Evolutionary conservation across 306 rosid species (phyloP).

Genomic region (Quercus engelmannii): DNA sequence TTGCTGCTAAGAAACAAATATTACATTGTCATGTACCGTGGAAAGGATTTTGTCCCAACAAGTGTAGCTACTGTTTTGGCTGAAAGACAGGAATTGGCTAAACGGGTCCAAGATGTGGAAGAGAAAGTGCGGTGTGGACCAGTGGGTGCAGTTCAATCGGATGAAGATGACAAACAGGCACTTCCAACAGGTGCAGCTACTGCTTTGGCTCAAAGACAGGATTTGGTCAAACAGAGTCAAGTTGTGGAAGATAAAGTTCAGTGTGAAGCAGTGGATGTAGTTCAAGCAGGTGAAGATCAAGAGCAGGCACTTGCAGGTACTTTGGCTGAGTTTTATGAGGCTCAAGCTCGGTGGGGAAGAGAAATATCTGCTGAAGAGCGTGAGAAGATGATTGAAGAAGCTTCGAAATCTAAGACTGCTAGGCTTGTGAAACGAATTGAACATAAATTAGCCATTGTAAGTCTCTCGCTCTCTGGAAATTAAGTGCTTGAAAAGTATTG

Average conservation of each 20-base stretch:
- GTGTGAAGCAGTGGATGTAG: slow-evolving; percentile 32
- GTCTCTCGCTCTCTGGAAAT: slow-evolving; percentile 32
- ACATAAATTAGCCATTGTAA: slow-evolving; percentile 63
- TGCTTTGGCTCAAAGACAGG: slow-evolving; percentile 70
- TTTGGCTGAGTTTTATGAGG: slow-evolving; percentile 81
- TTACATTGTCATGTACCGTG: slow-evolving; percentile 85
- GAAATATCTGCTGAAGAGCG: slow-evolving; percentile 70
- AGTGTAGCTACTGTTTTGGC: slow-evolving; percentile 69
- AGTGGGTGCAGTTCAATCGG: slow-evolving; percentile 32
- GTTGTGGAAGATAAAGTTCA: slow-evolving; percentile 70
- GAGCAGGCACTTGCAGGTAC: slow-evolving; percentile 74
- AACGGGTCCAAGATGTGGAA: slow-evolving; percentile 76
- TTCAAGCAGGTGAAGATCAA: slow-evolving; percentile 42
- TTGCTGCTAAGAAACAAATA: slow-evolving; percentile 86
- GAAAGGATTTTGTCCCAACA: slow-evolving; percentile 90
- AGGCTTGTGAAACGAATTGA: slow-evolving; percentile 68
- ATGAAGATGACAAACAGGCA: slow-evolving; percentile 41
- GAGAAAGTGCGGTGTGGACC: slow-evolving; percentile 52
- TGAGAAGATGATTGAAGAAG: slow-evolving; percentile 76
- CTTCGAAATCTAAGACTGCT: slow-evolving; percentile 50
- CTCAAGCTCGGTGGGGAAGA: slow-evolving; percentile 81
- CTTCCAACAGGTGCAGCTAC: slow-evolving; percentile 70
- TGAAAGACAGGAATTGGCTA: slow-evolving; percentile 73
- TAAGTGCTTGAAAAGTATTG: slow-evolving; percentile 26
- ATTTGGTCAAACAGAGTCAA: slow-evolving; percentile 60